These are phyloP conservation scores for Scytalidium sp. DNA, from an alignment of 2,329 filamentous ascomycete genomes.

Conservation along the genomic window DNA sequence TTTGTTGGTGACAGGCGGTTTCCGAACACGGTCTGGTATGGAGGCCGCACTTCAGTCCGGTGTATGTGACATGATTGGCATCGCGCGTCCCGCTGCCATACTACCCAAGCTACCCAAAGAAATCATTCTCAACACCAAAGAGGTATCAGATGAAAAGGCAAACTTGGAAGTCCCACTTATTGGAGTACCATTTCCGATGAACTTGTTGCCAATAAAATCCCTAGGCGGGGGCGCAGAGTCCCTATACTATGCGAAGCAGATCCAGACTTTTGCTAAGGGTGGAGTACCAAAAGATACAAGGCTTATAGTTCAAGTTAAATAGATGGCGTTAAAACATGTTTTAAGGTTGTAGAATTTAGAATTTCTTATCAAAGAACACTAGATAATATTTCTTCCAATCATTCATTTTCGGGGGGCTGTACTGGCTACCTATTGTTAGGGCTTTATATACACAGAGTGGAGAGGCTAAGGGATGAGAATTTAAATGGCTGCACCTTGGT, in stretches of 20 bases:
- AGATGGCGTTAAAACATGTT: no score
- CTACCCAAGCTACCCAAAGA: slow-evolving; percentile 38
- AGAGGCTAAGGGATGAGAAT: no score
- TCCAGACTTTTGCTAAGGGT: slow-evolving; percentile 20
- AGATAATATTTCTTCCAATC: no score
- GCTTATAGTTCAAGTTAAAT: background rate
- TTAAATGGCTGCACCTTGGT: no score
- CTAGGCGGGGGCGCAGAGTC: slow-evolving; percentile 1
- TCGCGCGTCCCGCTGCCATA: slow-evolving; percentile 43
- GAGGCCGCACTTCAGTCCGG: slow-evolving; percentile 42
- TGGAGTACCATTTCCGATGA: background rate
- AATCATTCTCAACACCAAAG: slow-evolving; percentile 29
- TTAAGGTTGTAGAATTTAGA: no score
- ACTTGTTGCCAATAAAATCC: background rate
- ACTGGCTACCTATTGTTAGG: no score
- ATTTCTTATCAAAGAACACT: no score
- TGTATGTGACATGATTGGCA: slow-evolving; percentile 46
- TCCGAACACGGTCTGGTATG: slow-evolving; percentile 51
- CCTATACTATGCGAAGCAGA: slow-evolving; percentile 21
- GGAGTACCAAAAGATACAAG: slow-evolving; percentile 2
- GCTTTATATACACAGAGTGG: no score
- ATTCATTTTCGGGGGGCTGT: no score
- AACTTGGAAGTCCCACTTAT: slow-evolving; percentile 1
- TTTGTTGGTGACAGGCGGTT: slow-evolving; percentile 61
- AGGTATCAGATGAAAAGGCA: slow-evolving; percentile 20